phyloP scores from a whole-genome alignment of 2,329 filamentous ascomycete genomes.

The Colletotrichum lindemuthianum region DNA sequence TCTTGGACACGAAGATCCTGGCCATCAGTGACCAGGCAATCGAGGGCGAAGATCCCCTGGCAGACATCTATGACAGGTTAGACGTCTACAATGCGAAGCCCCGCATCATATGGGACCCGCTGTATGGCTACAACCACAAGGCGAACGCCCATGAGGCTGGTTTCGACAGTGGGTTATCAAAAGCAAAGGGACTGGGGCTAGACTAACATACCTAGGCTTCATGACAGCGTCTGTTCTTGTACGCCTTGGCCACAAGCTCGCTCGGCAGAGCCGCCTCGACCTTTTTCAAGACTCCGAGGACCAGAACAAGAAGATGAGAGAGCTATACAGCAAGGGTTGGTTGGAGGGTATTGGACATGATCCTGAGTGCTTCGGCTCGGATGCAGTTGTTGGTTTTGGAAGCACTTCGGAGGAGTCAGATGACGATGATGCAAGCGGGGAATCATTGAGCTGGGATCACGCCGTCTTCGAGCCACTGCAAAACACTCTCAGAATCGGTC shows the following conservation, averaged over 20 bases:
- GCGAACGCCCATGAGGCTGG: slow-evolving; percentile 21
- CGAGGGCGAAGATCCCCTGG: slow-evolving; percentile 31
- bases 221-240: slow-evolving; percentile 21
- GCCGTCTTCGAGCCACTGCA: background rate
- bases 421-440: background rate
- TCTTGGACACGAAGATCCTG: slow-evolving; percentile 72
- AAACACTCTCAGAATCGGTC: slow-evolving; percentile 4
- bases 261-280: background rate
- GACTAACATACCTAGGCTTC: slow-evolving; percentile 17
- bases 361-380: background rate
- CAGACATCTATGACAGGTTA: slow-evolving; percentile 8
- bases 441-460: background rate
- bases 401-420: background rate
- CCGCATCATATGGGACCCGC: slow-evolving; percentile 3
- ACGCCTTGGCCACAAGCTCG: slow-evolving; percentile 16
- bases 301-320: background rate
- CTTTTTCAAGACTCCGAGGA: background rate
- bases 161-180: slow-evolving; percentile 11
- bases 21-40: slow-evolving; percentile 50
- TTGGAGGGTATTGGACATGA: slow-evolving; percentile 4
- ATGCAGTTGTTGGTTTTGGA: background rate
- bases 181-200: background rate
- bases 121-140: slow-evolving; percentile 13
- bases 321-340: slow-evolving; percentile 14
- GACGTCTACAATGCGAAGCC: background rate